phyloP scores from a whole-genome alignment of 176 grass and related monocot genomes.

The Melocanna baccifera region DNA sequence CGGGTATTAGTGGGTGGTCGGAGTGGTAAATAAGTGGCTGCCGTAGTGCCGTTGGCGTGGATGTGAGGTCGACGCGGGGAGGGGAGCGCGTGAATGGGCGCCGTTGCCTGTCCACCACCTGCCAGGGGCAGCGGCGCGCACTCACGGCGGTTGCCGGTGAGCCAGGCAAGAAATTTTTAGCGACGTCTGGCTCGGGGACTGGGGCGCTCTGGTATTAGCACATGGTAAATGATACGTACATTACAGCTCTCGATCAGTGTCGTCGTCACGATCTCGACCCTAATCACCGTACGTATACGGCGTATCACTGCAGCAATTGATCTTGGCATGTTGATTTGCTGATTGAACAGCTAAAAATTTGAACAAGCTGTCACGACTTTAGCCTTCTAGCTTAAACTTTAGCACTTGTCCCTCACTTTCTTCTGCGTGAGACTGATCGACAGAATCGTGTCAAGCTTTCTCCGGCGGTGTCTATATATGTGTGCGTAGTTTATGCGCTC shows the following conservation, averaged over 20 bases:
- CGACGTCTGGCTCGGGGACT: background rate
- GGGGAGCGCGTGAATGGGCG: conserved; percentile 14
- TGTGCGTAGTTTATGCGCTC: background rate
- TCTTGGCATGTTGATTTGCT: background rate
- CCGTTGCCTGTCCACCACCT: background rate
- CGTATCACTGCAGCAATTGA: background rate
- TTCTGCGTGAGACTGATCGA: background rate
- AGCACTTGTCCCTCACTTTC: background rate
- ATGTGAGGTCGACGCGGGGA: conserved; percentile 5
- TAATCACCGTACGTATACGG: too few species aligned
- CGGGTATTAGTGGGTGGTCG: accelerated
- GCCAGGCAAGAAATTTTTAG: background rate
- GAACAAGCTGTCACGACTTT: background rate
- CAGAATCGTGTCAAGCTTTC: background rate
- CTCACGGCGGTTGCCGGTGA: conserved; percentile 18
- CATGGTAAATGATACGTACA: background rate
- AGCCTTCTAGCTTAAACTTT: background rate
- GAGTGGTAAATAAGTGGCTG: background rate
- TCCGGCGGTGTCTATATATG: background rate
- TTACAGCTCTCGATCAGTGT: too few species aligned
- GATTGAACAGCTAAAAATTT: background rate
- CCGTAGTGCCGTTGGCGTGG: conserved; percentile 38
- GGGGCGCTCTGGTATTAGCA: background rate
- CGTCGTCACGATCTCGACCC: too few species aligned
- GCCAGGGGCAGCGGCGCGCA: conserved; percentile 21